Percentiles rank a stretch among this genome's conserved stretches.
phyloP scores from a whole-genome alignment of 768 basidiomycete species.

The Tulasnella sp. region DNA sequence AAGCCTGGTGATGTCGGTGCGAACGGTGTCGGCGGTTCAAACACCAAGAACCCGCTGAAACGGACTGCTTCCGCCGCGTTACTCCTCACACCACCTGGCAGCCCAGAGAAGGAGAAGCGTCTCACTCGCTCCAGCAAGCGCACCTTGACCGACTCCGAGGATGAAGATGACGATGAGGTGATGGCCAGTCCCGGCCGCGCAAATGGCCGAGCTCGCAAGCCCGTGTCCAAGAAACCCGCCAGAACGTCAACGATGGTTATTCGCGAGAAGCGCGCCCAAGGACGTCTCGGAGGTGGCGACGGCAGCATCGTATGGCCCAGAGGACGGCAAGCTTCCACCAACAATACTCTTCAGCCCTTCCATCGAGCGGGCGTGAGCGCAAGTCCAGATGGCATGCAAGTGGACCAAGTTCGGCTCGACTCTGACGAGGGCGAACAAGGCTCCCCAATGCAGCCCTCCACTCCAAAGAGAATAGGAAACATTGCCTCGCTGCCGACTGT shows the following conservation, averaged over 20 bases:
- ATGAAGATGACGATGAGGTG: conserved; percentile 19
- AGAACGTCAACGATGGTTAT: not conserved
- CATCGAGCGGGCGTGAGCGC: not conserved
- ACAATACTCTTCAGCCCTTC: not conserved
- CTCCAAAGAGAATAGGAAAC: not conserved
- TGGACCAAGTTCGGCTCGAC: conserved; percentile 2
- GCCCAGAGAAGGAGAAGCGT: conserved; percentile 37
- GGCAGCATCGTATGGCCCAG: not conserved
- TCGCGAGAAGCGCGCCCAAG: conserved; percentile 1
- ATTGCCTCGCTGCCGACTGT: not conserved
- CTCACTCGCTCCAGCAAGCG: conserved; percentile 26
- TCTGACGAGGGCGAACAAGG: not conserved
- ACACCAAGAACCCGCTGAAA: conserved; percentile 33
- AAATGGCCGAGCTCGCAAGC: not conserved
- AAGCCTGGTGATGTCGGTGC: not conserved
- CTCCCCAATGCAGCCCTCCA: not conserved
- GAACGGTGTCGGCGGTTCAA: not conserved
- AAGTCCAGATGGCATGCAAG: not conserved
- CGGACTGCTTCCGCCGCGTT: conserved; percentile 53
- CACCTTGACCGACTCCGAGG: conserved; percentile 21
- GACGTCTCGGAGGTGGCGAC: not conserved
- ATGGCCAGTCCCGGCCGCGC: conserved; percentile 11
- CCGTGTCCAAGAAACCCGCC: not conserved
- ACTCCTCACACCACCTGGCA: conserved; percentile 55
- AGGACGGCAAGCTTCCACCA: not conserved